These are phyloP conservation scores for Penicillium concentricum DNA, from an alignment of 2,329 filamentous ascomycete genomes.

Conservation along the genomic window DNA sequence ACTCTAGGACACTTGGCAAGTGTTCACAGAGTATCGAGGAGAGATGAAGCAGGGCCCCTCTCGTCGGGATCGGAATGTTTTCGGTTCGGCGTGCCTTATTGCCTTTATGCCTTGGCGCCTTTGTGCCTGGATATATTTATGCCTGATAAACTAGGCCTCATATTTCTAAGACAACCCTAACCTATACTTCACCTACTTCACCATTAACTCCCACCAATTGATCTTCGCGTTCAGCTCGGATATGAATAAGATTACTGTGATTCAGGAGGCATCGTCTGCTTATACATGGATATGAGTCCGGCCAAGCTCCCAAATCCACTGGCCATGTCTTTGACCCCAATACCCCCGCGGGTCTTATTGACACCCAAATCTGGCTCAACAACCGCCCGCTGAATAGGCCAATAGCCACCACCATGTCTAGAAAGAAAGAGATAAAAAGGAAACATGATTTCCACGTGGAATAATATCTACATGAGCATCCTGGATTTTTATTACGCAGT, in stretches of 20 bases:
- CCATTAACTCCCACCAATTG: neutral
- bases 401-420: neutral
- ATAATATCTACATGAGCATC: neutral
- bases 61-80: constrained; percentile 7
- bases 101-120: neutral
- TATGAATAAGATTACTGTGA: neutral
- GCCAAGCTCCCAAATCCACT: neutral
- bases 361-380: constrained; percentile 15
- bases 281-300: neutral
- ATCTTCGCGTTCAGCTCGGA: neutral
- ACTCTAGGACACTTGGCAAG: neutral
- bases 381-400: constrained; percentile 1
- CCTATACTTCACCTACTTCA: neutral
- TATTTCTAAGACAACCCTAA: neutral
- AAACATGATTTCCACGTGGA: constrained; percentile 9
- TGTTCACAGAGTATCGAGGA: neutral
- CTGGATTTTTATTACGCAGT: neutral
- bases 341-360: constrained; percentile 13
- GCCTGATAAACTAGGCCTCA: neutral
- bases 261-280: neutral
- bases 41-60: constrained; percentile 6
- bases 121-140: neutral
- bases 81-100: neutral
- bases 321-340: constrained; percentile 1
- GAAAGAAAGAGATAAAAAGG: constrained; percentile 10